phyloP scores from a whole-genome alignment of 116 monocot genomes.

The Papilionanthe hybrid region DNA sequence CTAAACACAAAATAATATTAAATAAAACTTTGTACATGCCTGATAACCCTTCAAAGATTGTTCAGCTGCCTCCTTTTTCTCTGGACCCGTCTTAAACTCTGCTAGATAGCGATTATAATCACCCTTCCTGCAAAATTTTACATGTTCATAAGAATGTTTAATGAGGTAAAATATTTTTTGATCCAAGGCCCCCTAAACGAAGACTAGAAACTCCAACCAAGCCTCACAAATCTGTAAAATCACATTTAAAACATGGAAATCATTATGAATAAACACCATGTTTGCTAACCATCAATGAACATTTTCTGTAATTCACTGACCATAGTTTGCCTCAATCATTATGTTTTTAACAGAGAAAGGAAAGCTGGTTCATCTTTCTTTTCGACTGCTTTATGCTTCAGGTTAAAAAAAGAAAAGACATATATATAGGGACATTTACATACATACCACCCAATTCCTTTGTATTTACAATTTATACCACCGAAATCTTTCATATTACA shows the following conservation, averaged over 20 bases:
- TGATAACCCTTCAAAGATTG: constrained; percentile 46
- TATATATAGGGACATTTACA: too few relatives aligned
- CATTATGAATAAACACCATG: neutral
- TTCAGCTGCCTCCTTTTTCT: constrained; percentile 50
- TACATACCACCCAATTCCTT: too few relatives aligned
- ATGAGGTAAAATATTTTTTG: too few relatives aligned
- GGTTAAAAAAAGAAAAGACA: too few relatives aligned
- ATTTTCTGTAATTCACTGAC: neutral
- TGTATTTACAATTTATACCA: too few relatives aligned
- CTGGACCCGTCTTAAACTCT: constrained; percentile 47
- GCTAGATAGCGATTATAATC: constrained; percentile 67
- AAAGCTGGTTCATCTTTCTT: neutral
- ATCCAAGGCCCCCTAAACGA: too few relatives aligned
- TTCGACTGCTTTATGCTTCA: neutral
- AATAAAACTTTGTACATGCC: constrained; percentile 19
- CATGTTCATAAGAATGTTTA: too few relatives aligned
- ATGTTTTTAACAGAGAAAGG: neutral
- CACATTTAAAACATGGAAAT: neutral
- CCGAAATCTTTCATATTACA: too few relatives aligned
- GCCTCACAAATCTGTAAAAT: neutral
- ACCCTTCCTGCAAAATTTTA: constrained; percentile 40
- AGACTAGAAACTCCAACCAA: too few relatives aligned
- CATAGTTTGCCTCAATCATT: neutral
- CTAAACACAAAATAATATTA: neutral
- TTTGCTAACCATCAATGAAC: neutral